Conservation (phyloP, 441 rosid species). For the Adansonia rubrostipa region DNA sequence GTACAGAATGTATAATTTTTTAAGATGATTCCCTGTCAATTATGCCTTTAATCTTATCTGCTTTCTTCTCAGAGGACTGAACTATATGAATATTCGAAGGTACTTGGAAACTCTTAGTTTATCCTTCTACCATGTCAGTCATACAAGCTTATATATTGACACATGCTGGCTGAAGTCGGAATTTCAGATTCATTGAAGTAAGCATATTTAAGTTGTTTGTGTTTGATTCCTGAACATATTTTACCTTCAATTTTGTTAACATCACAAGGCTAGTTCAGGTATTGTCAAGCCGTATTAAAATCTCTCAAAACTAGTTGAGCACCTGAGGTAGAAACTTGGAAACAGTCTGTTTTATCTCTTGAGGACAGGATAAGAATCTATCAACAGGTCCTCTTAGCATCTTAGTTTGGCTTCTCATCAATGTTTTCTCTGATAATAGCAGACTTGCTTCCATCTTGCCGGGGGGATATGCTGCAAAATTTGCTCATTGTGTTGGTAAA, state of each 20-base stretch:
- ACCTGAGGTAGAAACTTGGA: constrained; percentile 86
- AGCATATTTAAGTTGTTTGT: constrained; percentile 34
- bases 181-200: constrained; percentile 84
- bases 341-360: constrained; percentile 62
- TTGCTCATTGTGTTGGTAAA: constrained; percentile 85
- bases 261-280: constrained; percentile 52
- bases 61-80: constrained; percentile 69
- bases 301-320: constrained; percentile 81
- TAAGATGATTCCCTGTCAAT: background rate
- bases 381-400: constrained; percentile 66
- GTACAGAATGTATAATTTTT: background rate
- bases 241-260: constrained; percentile 31
- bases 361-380: constrained; percentile 87
- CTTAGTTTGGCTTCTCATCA: background rate
- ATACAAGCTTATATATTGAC: constrained; percentile 72
- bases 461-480: constrained; percentile 83
- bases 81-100: constrained; percentile 77
- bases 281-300: constrained; percentile 85
- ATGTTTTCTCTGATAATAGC: constrained; percentile 16
- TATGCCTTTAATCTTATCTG: constrained; percentile 14
- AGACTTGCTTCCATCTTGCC: constrained; percentile 40
- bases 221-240: constrained; percentile 27
- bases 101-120: constrained; percentile 83
- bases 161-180: constrained; percentile 88
- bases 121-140: constrained; percentile 76